Percentiles rank a stretch among this genome's conserved stretches.
Evolutionary conservation across 257 asterid species (phyloP).

Genomic region (Petunia axillaris): DNA sequence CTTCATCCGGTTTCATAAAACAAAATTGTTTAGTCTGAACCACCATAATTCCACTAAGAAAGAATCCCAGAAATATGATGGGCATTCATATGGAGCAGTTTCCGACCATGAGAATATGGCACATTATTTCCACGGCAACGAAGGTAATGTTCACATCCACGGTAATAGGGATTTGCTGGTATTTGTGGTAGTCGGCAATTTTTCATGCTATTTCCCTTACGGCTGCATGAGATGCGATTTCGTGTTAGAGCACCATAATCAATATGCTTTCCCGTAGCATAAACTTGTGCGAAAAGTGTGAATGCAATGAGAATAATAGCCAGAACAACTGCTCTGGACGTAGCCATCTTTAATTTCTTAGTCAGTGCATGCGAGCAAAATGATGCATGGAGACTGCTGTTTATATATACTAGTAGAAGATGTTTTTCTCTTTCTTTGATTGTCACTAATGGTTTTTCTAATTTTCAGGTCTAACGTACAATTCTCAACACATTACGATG

Average conservation of each 20-base stretch:
- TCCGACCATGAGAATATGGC: neutral
- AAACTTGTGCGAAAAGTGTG: neutral
- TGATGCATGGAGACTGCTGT: too few relatives aligned
- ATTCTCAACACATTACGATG: neutral
- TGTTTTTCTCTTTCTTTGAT: neutral
- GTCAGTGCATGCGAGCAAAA: too few relatives aligned
- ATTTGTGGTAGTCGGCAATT: conserved; percentile 33
- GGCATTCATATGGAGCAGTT: neutral
- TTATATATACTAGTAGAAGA: too few relatives aligned
- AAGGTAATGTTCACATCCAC: conserved; percentile 33
- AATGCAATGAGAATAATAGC: neutral
- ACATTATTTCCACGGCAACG: conserved; percentile 31
- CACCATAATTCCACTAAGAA: too few relatives aligned
- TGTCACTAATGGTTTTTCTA: neutral
- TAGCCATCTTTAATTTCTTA: neutral
- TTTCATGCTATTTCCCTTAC: conserved; percentile 29
- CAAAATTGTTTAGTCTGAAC: too few relatives aligned
- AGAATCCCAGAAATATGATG: too few relatives aligned
- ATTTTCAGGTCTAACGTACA: conserved; percentile 1
- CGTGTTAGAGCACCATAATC: conserved; percentile 49
- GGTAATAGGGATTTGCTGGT: conserved; percentile 30
- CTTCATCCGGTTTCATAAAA: too few relatives aligned
- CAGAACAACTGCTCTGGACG: neutral
- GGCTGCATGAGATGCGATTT: conserved; percentile 49
- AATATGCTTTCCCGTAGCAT: neutral